These are phyloP conservation scores for Coemansia erecta DNA, from an alignment of 192 early-diverging fungal species.

Conservation along the genomic window DNA sequence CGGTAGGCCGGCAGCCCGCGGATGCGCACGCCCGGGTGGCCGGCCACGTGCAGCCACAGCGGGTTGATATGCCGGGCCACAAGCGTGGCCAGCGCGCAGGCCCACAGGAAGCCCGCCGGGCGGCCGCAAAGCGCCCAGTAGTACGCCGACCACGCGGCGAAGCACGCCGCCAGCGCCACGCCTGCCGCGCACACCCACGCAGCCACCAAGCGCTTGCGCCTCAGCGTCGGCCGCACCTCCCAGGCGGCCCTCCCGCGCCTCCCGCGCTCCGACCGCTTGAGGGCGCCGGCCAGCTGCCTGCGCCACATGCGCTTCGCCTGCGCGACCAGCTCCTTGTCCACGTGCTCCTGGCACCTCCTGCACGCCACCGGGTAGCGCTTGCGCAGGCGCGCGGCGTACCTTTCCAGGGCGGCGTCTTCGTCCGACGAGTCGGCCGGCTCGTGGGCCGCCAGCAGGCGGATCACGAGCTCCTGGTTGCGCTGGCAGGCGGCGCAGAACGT, in stretches of 20 bases:
- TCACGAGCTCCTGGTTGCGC: constrained; percentile 47
- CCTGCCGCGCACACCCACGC: constrained; percentile 24
- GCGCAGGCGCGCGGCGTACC: constrained; percentile 11
- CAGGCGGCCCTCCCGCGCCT: constrained; percentile 6
- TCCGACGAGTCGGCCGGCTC: constrained; percentile 37
- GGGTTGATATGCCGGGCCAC: constrained; percentile 17
- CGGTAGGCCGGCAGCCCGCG: constrained; percentile 31
- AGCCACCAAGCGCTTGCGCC: constrained; percentile 24
- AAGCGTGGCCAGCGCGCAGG: neutral
- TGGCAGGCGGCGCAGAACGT: constrained; percentile 38
- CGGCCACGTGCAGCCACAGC: constrained; percentile 37
- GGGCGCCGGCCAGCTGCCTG: constrained; percentile 30
- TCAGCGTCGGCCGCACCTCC: constrained; percentile 32
- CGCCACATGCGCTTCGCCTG: constrained; percentile 42
- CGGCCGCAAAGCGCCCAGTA: constrained; percentile 7
- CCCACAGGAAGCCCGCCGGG: constrained; percentile 20
- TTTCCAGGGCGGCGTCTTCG: constrained; percentile 16
- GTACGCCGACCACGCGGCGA: constrained; percentile 20
- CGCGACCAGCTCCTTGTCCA: constrained; percentile 30
- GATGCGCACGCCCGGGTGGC: constrained; percentile 24
- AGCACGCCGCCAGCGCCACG: constrained; percentile 10
- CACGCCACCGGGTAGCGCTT: constrained; percentile 44
- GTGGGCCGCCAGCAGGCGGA: constrained; percentile 37
- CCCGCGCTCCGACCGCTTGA: constrained; percentile 24
- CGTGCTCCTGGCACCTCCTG: constrained; percentile 27